Evolutionary conservation across 2,329 filamentous ascomycete species (phyloP), one percentile per base, ranked within the genome.

Genomic region (Monilinia fructigena): DNA sequence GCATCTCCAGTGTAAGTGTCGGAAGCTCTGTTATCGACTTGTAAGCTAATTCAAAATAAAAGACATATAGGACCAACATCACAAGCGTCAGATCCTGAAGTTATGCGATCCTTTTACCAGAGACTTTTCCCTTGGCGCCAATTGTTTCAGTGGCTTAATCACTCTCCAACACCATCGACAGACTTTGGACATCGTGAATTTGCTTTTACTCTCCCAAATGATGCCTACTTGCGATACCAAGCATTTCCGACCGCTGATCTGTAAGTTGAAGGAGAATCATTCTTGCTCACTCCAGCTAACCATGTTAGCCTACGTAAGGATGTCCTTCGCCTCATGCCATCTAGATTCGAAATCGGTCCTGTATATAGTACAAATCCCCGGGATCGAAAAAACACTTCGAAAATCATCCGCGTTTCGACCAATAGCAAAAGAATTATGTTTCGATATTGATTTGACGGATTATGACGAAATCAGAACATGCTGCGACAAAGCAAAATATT

Each of bases 381-480:
- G 73, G 95, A 99, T 74, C 89, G 94, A 74, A 99, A 99, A 98
- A 80, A 89, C 89, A 0, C 79, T 98, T 45, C 87, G 89, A 63
- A 94, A 93, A 77, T 85, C 89, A 47, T 86, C 87, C 58, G 87
- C 91, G 11, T 97, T 99, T 80, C 90, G 89, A 70, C 94, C 95
- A 0, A 78, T 97, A 42, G 85, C 91, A 66, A 99, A 99, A 78
- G 95, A 99, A 78, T 82, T 99, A 50, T 97, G 97, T 73, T 98
- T 99, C 78, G 95, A 99, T 89, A 98, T 99, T 74, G 95, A 99
- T 85, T 85, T 99, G 85, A 98, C 95, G 65, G 95, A 98, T 80
- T 99, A 99, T 79, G 95, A 99, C 77, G 92, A 96, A 71, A 91
- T 99, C 70, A 89, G 95, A 72, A 97, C 93, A 38, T 99, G 95